A percentile compares a stretch with the other conserved stretches of the same genome.
phyloP scores from a whole-genome alignment of 2,329 filamentous ascomycete genomes.

The Botryotinia globosa region DNA sequence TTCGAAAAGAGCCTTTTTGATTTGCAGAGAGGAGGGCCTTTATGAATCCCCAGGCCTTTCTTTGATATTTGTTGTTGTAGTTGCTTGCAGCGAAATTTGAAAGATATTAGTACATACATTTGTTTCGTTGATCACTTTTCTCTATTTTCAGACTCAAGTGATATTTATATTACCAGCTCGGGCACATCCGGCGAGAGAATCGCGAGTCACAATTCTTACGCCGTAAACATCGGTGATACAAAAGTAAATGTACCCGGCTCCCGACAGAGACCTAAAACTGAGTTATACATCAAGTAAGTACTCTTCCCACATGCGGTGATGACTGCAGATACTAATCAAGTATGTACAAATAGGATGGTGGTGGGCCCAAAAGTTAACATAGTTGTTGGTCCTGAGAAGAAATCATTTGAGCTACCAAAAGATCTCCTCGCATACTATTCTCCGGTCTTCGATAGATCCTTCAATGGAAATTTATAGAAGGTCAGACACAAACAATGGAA shows the following conservation, averaged over 20 bases:
- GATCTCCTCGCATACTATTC: constrained; percentile 25
- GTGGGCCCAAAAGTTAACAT: constrained; percentile 20
- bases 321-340: neutral
- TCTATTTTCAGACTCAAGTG: too few relatives aligned
- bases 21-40: neutral
- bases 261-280: neutral
- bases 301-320: neutral
- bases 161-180: too few relatives aligned
- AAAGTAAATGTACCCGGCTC: neutral
- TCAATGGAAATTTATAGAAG: constrained; percentile 25
- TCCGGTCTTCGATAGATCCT: constrained; percentile 22
- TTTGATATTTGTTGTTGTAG: neutral
- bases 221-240: neutral
- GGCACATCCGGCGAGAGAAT: too few relatives aligned
- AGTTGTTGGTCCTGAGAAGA: constrained; percentile 24
- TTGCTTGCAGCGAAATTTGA: neutral
- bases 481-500: constrained; percentile 18
- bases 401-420: constrained; percentile 24
- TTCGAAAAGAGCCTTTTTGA: neutral
- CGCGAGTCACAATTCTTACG: neutral
- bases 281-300: neutral
- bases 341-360: neutral
- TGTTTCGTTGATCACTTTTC: neutral
- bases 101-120: neutral
- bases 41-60: neutral